Evolutionary conservation across 805 yeast genomes (phyloP), one percentile per base, ranked within the genome.

Genomic region (Saccharomycopsis malanga): DNA sequence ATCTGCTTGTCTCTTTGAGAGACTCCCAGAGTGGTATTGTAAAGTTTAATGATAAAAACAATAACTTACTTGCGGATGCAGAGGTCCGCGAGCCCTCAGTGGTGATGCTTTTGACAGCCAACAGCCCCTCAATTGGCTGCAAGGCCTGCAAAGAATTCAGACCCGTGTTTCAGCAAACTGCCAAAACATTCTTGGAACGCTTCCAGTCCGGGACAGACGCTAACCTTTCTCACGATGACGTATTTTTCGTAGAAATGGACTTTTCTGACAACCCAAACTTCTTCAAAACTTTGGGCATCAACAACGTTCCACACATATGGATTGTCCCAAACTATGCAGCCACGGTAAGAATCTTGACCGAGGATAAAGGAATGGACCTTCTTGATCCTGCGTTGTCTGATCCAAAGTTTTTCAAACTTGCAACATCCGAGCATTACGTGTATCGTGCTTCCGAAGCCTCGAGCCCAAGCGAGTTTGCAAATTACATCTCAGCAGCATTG

Each of bases 241-340:
- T 77, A 12, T 68, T 69, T 57, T 72, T 81, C 58, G 65, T 70
- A 32, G 63, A 67, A 36, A 72, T 76, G 10, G 89, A 83, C 50
- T 71, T 77, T 43, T 53, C 58, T 2, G 58, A 65, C 2, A 79
- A 79, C 54, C 50, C 63, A 9, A 56, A 60, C 3, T 56, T 73
- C 21, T 73, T 76, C 50, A 58, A 63, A 22, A 60, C 63, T 7
- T 55, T 80, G 44, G 60, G 64, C 2, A 57, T 83, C 47, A 62
- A 62, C 2, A 65, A 76, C 2, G 76, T 81, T 2, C 93, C 94
- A 1, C 80, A 77, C 50, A 54, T 81, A n/a, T 77, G 87, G 78
- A 65, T 83, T 2, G 71, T 76, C 46, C 87, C 88, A 3, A 83
- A 34, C 20, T 48, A 51, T 21, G 48, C 39, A 17, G 22, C 15